phyloP scores from a whole-genome alignment of 805 yeast genomes.

The Saccharomycopsis fibuligera region DNA sequence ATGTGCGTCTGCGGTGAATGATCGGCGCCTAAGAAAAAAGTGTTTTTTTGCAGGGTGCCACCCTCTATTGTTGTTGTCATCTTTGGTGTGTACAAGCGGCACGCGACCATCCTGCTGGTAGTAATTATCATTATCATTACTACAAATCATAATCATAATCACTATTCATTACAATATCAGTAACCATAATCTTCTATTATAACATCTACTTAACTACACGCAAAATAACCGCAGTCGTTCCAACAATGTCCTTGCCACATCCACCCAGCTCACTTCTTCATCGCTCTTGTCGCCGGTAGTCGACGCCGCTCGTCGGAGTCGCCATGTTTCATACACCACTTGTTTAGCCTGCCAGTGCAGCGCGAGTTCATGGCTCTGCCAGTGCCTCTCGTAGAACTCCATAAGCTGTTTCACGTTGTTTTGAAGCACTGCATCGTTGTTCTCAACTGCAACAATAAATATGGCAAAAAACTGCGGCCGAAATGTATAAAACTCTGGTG shows the following conservation, averaged over 20 bases:
- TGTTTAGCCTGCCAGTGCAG: conserved; percentile 40
- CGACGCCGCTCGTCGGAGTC: conserved; percentile 26
- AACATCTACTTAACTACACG: not conserved
- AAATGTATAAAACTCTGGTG: not conserved
- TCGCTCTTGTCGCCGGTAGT: conserved; percentile 23
- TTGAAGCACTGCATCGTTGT: conserved; percentile 22
- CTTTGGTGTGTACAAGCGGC: too few relatives aligned
- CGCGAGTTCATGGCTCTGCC: conserved; percentile 14
- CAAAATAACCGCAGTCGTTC: not conserved
- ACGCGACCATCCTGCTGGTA: too few relatives aligned
- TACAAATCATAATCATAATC: not conserved
- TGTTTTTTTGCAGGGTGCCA: too few relatives aligned
- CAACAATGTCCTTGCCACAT: conserved; percentile 24
- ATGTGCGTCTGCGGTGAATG: too few relatives aligned
- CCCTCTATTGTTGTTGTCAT: too few relatives aligned
- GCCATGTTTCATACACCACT: conserved; percentile 36
- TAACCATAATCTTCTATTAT: not conserved
- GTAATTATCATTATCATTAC: not conserved
- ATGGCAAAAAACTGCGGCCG: conserved; percentile 34
- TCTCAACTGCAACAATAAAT: conserved; percentile 29
- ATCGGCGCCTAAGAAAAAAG: too few relatives aligned
- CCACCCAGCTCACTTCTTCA: conserved; percentile 35
- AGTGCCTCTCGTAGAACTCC: conserved; percentile 26
- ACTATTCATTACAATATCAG: not conserved
- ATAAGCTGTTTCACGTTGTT: conserved; percentile 20